phyloP scores from a whole-genome alignment of 108 stramenopile species.

The Chaetoceros muelleri region DNA sequence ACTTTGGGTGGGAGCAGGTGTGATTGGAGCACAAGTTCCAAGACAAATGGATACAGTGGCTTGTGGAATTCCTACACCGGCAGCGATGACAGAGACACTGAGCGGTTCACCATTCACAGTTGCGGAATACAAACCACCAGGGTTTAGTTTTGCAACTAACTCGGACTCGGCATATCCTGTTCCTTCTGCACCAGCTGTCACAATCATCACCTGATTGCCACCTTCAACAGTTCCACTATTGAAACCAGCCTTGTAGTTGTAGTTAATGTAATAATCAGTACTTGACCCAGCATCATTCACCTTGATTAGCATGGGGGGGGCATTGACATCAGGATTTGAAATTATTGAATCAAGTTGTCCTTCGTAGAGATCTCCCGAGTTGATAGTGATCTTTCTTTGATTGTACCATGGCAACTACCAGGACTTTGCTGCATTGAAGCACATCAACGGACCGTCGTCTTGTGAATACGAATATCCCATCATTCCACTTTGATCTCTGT shows the following conservation, averaged over 20 bases:
- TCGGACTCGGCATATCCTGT: constrained; percentile 1
- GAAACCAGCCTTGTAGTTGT: constrained; percentile 19
- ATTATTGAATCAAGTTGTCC: background rate
- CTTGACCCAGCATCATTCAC: background rate
- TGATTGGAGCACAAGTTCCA: too few relatives aligned
- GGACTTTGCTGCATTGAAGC: constrained; percentile 49
- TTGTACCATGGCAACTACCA: constrained; percentile 14
- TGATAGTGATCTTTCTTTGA: too few relatives aligned
- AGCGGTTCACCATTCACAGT: too few relatives aligned
- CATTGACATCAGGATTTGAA: background rate
- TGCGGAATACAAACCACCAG: too few relatives aligned
- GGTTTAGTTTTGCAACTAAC: constrained; percentile 6
- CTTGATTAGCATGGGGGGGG: constrained; percentile 3
- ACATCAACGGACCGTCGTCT: constrained; percentile 32
- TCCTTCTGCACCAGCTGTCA: background rate
- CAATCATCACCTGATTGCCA: constrained; percentile 21
- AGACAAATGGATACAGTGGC: too few relatives aligned
- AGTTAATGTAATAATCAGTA: constrained; percentile 20
- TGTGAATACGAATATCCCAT: constrained; percentile 36
- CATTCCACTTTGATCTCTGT: constrained; percentile 45
- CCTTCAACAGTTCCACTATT: constrained; percentile 28
- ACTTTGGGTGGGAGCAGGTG: background rate
- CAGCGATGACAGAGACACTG: too few relatives aligned
- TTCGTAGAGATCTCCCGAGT: constrained; percentile 12
- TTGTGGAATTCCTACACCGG: too few relatives aligned